phyloP scores from a whole-genome alignment of 108 stramenopile genomes.

The Skeletonema tropicum region DNA sequence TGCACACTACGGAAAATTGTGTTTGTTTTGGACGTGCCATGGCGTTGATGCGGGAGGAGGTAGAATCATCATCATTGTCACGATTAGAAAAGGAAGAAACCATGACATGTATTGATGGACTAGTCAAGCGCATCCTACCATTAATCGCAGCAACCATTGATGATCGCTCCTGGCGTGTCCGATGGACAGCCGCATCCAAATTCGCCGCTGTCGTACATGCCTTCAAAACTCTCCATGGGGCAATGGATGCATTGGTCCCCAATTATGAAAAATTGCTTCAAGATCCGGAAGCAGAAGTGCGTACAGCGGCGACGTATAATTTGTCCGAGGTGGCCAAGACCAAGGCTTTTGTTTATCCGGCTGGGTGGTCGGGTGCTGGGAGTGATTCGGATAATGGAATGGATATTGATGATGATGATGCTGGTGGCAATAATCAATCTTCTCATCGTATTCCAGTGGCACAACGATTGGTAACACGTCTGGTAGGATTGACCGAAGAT shows the following conservation, averaged over 20 bases:
- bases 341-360: constrained; percentile 50
- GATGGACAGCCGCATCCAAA: constrained; percentile 93
- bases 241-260: constrained; percentile 79
- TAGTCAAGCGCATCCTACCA: constrained; percentile 73
- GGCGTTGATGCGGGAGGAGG: constrained; percentile 26
- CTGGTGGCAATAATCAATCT: constrained; percentile 10
- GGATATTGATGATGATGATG: constrained; percentile 14
- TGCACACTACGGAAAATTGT: constrained; percentile 93
- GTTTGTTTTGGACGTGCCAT: constrained; percentile 83
- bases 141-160: constrained; percentile 83
- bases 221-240: constrained; percentile 56
- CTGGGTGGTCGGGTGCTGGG: constrained; percentile 39
- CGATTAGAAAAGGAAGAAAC: constrained; percentile 17
- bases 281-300: constrained; percentile 94
- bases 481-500: constrained; percentile 81
- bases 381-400: constrained; percentile 12
- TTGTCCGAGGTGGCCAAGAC: constrained; percentile 81
- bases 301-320: constrained; percentile 91
- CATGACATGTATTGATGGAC: constrained; percentile 32
- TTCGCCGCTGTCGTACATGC: constrained; percentile 82
- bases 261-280: constrained; percentile 89
- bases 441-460: constrained; percentile 66
- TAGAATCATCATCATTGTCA: not conserved
- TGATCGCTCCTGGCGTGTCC: constrained; percentile 95
- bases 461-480: constrained; percentile 74